These are phyloP conservation scores for Coemansia sp. DNA, from an alignment of 192 early-diverging fungal genomes.

Conservation along the genomic window DNA sequence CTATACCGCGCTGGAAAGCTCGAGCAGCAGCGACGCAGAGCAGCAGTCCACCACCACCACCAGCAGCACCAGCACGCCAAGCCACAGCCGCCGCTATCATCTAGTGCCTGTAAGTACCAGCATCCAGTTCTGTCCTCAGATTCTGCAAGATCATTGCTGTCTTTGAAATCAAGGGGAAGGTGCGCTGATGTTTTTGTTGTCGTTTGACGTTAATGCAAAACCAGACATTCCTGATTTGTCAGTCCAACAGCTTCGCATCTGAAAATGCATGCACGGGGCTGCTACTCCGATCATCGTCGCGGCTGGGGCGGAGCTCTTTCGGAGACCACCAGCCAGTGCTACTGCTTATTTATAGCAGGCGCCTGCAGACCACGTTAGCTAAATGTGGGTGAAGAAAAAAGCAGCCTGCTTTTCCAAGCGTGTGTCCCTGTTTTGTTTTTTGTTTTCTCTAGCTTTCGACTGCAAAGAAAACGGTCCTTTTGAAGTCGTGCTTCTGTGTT, in stretches of 20 bases:
- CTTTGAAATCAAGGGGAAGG: background rate
- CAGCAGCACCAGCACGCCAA: too few relatives aligned
- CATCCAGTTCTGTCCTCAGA: background rate
- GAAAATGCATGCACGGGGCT: background rate
- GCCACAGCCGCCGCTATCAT: too few relatives aligned
- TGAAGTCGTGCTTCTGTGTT: background rate
- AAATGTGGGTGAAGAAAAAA: background rate
- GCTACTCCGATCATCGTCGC: background rate
- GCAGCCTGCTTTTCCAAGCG: background rate
- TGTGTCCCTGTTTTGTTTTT: background rate
- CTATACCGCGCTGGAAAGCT: conserved; percentile 8
- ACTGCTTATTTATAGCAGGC: background rate
- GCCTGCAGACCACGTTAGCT: background rate
- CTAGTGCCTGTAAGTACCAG: conserved; percentile 26
- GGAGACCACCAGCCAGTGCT: background rate
- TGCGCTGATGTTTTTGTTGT: background rate
- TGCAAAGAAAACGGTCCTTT: background rate
- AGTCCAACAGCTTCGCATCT: background rate
- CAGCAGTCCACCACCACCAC: conserved; percentile 22
- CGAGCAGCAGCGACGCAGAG: conserved; percentile 28
- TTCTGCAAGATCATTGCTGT: background rate
- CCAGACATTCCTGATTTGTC: background rate
- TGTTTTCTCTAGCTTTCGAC: background rate
- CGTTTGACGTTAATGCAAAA: background rate
- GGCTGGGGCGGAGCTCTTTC: background rate